A percentile compares a stretch with the other conserved stretches of the same genome.
phyloP scores from a whole-genome alignment of 176 grass and related monocot species.

The Aegilops speltoides region DNA sequence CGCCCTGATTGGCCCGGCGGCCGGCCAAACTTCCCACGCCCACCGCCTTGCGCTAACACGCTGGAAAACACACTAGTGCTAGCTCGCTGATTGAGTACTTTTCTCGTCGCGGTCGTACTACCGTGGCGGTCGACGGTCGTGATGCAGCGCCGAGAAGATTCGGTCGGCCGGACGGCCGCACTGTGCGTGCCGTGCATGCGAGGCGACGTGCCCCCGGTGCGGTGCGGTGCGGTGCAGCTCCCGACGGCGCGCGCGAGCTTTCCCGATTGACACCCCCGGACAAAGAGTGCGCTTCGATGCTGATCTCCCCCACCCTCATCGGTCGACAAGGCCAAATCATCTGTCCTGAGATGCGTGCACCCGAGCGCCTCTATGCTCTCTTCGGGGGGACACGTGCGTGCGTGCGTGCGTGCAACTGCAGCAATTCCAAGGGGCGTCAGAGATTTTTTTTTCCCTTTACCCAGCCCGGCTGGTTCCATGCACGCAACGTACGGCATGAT shows the following conservation, averaged over 20 bases:
- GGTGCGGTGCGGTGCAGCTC: not conserved
- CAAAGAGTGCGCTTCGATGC: not conserved
- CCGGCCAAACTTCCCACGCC: not conserved
- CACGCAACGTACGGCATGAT: too few relatives aligned
- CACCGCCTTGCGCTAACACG: not conserved
- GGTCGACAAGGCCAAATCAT: not conserved
- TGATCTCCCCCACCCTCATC: not conserved
- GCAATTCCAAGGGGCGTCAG: too few relatives aligned
- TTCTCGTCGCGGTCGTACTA: not conserved
- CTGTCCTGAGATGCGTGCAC: not conserved
- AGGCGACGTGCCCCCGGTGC: not conserved
- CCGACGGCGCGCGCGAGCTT: not conserved
- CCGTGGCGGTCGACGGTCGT: not conserved
- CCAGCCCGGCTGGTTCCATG: too few relatives aligned
- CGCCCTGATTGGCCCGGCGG: not conserved
- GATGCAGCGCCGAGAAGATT: slow-evolving; percentile 2
- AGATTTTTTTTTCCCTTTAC: too few relatives aligned
- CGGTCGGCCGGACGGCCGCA: not conserved
- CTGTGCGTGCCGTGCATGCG: not conserved
- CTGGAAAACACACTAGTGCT: too few relatives aligned
- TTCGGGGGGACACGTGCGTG: not conserved
- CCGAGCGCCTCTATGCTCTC: not conserved
- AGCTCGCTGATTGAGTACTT: not conserved
- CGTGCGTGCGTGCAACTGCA: not conserved
- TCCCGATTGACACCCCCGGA: not conserved